A percentile compares a stretch with the other conserved stretches of the same genome.
phyloP scores from a whole-genome alignment of 768 basidiomycete genomes.

The Mycena rebaudengoi region DNA sequence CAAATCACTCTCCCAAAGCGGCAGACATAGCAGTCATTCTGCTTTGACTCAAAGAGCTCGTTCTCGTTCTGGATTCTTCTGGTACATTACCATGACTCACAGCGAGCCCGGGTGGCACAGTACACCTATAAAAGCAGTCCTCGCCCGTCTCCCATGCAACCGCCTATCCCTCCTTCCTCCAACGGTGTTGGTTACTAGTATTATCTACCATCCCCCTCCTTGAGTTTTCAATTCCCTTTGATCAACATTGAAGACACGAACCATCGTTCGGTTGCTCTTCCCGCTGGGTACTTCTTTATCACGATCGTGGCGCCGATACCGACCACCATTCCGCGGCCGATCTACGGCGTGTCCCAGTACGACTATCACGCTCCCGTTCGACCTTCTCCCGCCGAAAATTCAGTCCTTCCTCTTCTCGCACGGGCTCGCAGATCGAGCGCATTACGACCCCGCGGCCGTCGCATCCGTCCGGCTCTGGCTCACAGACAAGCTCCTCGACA shows the following conservation, averaged over 20 bases:
- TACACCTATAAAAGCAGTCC: constrained; percentile 1
- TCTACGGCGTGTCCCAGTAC: neutral
- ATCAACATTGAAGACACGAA: neutral
- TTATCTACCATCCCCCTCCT: neutral
- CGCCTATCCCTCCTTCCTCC: constrained; percentile 3
- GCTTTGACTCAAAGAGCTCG: constrained; percentile 20
- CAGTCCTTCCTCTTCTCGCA: constrained; percentile 6
- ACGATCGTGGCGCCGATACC: neutral
- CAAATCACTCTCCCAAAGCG: constrained; percentile 9
- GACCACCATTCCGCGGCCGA: neutral
- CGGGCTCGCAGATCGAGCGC: neutral
- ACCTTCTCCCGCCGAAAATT: neutral
- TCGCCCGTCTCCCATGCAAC: neutral
- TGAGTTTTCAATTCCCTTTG: neutral
- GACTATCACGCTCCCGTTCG: neutral
- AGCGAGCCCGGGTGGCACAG: neutral
- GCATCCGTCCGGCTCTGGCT: neutral
- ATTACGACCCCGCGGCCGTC: neutral
- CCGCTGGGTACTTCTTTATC: neutral
- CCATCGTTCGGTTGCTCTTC: neutral
- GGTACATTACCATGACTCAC: neutral
- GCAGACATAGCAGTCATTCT: constrained; percentile 8
- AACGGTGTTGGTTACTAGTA: neutral
- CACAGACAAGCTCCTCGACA: neutral
- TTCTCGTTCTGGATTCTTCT: constrained; percentile 12